Evolutionary conservation across 192 early-diverging fungal genomes (phyloP).

Genomic region (Phlyctochytrium arcticum): DNA sequence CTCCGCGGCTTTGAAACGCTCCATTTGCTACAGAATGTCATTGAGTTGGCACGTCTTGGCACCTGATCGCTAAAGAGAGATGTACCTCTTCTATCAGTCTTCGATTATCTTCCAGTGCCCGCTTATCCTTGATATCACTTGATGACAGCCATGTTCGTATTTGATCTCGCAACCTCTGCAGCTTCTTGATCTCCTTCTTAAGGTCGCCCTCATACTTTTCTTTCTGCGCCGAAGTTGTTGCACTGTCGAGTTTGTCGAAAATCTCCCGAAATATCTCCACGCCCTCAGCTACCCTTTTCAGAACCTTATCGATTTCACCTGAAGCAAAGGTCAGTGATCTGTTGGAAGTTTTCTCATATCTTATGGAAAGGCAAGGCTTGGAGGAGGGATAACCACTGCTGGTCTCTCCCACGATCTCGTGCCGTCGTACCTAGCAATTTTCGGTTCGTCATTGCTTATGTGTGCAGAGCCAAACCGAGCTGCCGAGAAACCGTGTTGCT

Average conservation of each 20-base stretch:
- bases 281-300: slow-evolving; percentile 94
- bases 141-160: slow-evolving; percentile 96
- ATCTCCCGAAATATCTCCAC: slow-evolving; percentile 92
- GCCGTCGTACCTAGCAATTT: not conserved
- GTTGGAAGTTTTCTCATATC: not conserved
- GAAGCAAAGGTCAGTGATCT: not conserved
- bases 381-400: not conserved
- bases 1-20: slow-evolving; percentile 95
- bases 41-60: not conserved
- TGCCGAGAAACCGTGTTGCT: no score
- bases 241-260: slow-evolving; percentile 80
- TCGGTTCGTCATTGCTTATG: no score
- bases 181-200: slow-evolving; percentile 99
- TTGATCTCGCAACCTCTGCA: slow-evolving; percentile 93
- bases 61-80: not conserved
- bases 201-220: slow-evolving; percentile 95
- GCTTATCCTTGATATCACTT: slow-evolving; percentile 97
- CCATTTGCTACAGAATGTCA: slow-evolving; percentile 78
- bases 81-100: slow-evolving; percentile 84
- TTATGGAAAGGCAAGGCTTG: not conserved
- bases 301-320: slow-evolving; percentile 94
- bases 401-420: not conserved
- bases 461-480: no score
- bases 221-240: slow-evolving; percentile 83
- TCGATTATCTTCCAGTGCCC: slow-evolving; percentile 80